Conservation (phyloP, 805 yeast species). For the Yueomyces sp. region DNA sequence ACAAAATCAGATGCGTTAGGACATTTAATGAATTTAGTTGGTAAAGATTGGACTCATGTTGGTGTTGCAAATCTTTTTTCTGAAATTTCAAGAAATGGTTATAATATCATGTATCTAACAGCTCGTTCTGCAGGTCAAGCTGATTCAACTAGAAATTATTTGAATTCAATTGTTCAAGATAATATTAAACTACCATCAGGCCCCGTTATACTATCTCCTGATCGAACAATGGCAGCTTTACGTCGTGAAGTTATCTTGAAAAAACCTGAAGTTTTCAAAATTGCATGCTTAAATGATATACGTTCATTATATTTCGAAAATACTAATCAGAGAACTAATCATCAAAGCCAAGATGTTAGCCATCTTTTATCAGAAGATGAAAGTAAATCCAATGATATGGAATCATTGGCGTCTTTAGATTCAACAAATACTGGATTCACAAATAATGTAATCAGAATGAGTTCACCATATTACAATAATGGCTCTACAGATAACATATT, state of each 20-base stretch:
- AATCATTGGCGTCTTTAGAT: not conserved
- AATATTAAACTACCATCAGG: constrained; percentile 69
- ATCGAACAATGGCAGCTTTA: constrained; percentile 90
- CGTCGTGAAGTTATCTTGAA: constrained; percentile 83
- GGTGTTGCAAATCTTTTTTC: constrained; percentile 87
- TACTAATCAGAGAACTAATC: constrained; percentile 1
- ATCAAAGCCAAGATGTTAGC: constrained; percentile 4
- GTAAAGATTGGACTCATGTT: constrained; percentile 95
- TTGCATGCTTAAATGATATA: constrained; percentile 89
- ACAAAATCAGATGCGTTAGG: constrained; percentile 97
- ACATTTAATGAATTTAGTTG: constrained; percentile 84
- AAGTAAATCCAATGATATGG: not conserved
- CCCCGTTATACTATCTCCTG: constrained; percentile 91
- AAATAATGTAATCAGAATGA: not conserved
- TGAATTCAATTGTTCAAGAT: constrained; percentile 65
- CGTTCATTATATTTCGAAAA: constrained; percentile 44
- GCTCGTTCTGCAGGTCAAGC: constrained; percentile 95
- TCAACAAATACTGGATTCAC: not conserved
- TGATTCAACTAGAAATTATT: constrained; percentile 76
- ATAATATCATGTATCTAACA: constrained; percentile 84
- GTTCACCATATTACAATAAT: not conserved
- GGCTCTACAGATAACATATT: constrained; percentile 28
- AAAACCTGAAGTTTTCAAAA: constrained; percentile 96
- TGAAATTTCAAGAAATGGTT: constrained; percentile 81
- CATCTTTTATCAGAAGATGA: not conserved